Evolutionary conservation across 2,329 filamentous ascomycete species (phyloP), one percentile per base, ranked within the genome.

Genomic region (Monilinia laxa): DNA sequence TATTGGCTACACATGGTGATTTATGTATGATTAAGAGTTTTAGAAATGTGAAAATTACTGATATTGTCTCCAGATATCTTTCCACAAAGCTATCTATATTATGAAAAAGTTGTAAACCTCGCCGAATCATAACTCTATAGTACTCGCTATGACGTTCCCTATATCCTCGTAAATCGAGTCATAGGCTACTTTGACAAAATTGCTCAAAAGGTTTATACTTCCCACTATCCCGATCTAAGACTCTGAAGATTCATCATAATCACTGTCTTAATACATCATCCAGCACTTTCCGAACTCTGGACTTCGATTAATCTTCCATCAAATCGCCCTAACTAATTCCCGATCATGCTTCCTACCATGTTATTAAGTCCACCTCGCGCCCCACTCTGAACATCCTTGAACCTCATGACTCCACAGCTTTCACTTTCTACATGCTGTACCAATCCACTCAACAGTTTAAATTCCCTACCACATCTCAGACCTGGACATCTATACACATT

Each of bases 271-370:
- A 9, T 40, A 11, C 7, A 40, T 14, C 9, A 52, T 25, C n/a
- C 14, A 7, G 11, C 18, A 25, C 18, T 28, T 28, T 10, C 12
- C n/a, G 4, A 59, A 18, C 4, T 18, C 5, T 9, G 31, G 6
- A 35, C 31, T 4, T 16, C 4, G 42, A 64, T 54, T 53, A 64
- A 72, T 4, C 20, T 20, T 23, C 25, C 23, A 16, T 47, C 56
- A 14, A 28, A 4, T 23, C 25, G 23, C 18, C 9, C 35, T n/a
- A 10, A 18, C 45, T n/a, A 55, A 14, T 14, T n/a, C 6, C 16
- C 1, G 35, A 65, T 55, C 62, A 65, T 73, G 5, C 71, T 79
- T 76, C 69, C 83, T 81, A 73, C 65, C 68, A 73, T 71, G 23
- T 62, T 69, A n/a, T 69, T 6, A 62, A 73, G 66, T 1, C 70